These are phyloP conservation scores for Candida sanyaensis DNA, from an alignment of 1,139 yeast species.

Conservation along the genomic window DNA sequence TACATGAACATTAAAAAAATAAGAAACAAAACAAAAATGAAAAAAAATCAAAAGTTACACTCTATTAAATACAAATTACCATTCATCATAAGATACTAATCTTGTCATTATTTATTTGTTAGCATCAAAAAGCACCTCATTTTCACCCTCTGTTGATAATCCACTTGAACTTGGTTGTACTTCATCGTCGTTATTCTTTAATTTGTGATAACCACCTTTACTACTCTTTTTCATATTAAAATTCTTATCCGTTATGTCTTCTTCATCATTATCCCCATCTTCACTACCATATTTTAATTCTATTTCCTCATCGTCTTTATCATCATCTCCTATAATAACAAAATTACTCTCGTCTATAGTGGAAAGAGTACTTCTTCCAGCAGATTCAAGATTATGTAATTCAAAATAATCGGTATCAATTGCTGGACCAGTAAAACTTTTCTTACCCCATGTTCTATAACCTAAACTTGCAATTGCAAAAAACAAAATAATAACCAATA, in stretches of 20 bases:
- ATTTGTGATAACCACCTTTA: slow-evolving; percentile 7
- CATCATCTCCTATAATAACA: slow-evolving; percentile 18
- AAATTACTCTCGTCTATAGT: slow-evolving; percentile 8
- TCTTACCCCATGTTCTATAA: slow-evolving; percentile 60
- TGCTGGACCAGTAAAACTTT: slow-evolving; percentile 64
- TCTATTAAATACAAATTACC: neutral
- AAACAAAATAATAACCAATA: slow-evolving; percentile 57
- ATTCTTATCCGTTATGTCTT: slow-evolving; percentile 5
- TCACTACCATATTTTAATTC: slow-evolving; percentile 4
- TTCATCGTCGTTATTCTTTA: slow-evolving; percentile 4
- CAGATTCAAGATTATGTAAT: slow-evolving; percentile 30
- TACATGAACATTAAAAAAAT: neutral
- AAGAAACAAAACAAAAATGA: neutral
- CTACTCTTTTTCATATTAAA: slow-evolving; percentile 9
- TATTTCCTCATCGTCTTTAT: slow-evolving; percentile 12
- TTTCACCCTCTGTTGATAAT: slow-evolving; percentile 12
- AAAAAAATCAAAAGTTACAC: neutral
- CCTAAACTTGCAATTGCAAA: slow-evolving; percentile 49
- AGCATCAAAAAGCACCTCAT: slow-evolving; percentile 17
- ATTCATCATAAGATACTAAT: neutral
- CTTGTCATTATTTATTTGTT: neutral
- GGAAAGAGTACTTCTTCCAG: slow-evolving; percentile 8
- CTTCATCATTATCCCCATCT: slow-evolving; percentile 15
- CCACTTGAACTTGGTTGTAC: slow-evolving; percentile 4
- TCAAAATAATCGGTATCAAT: slow-evolving; percentile 55